phyloP scores from a whole-genome alignment of 2,329 filamentous ascomycete species.

The Paecilomyces formosus region DNA sequence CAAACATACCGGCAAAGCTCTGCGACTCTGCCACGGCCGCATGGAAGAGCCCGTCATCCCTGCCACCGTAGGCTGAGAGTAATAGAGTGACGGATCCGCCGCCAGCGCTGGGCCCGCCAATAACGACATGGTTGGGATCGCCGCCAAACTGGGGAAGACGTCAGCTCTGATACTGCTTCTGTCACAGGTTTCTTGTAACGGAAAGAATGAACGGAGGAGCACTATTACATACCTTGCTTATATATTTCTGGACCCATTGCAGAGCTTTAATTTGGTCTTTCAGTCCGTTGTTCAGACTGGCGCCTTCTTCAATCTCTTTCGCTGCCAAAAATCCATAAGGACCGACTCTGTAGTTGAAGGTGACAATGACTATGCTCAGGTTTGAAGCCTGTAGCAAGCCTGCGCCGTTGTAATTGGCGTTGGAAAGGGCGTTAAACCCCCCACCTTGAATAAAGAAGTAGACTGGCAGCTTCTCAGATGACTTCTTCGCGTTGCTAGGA shows the following conservation, averaged over 20 bases:
- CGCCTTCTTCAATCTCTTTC: slow-evolving; percentile 42
- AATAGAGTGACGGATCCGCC: slow-evolving; percentile 58
- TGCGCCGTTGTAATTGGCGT: slow-evolving; percentile 53
- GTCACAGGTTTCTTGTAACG: too few relatives aligned
- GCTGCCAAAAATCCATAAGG: slow-evolving; percentile 64
- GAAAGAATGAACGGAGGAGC: not conserved
- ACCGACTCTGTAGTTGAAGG: slow-evolving; percentile 70
- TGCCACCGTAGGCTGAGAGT: slow-evolving; percentile 47
- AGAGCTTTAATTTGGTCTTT: slow-evolving; percentile 63
- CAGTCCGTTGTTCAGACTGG: slow-evolving; percentile 61
- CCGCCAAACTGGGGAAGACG: slow-evolving; percentile 54
- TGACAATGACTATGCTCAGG: slow-evolving; percentile 60
- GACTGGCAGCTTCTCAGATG: slow-evolving; percentile 52
- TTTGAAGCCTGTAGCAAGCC: slow-evolving; percentile 54
- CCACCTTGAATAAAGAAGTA: slow-evolving; percentile 57
- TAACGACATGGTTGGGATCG: slow-evolving; percentile 58
- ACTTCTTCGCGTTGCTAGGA: slow-evolving; percentile 20
- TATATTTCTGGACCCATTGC: slow-evolving; percentile 57
- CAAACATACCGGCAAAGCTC: slow-evolving; percentile 45
- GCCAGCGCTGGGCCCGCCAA: slow-evolving; percentile 63
- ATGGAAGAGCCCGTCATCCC: slow-evolving; percentile 43
- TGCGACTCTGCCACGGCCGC: slow-evolving; percentile 49
- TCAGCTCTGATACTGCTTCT: not conserved
- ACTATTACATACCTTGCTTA: slow-evolving; percentile 21
- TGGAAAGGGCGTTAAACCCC: slow-evolving; percentile 54